phyloP scores from a whole-genome alignment of 139 green algal genomes.

The Nannochloris sp. region DNA sequence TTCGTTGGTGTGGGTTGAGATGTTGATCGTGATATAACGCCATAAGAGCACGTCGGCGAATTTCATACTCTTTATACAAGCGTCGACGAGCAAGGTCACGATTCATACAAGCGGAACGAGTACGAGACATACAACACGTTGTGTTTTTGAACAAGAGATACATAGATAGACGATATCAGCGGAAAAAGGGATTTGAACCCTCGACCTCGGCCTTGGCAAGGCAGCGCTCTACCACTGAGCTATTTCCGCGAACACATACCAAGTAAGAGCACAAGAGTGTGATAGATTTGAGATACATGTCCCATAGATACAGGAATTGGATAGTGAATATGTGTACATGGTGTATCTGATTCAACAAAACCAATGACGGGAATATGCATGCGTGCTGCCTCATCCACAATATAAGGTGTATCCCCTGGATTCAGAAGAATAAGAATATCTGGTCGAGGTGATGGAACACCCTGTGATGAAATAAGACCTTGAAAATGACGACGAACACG shows the following conservation, averaged over 20 bases:
- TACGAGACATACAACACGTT: neutral
- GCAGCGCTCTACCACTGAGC: conserved; percentile 44
- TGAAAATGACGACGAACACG: conserved; percentile 22
- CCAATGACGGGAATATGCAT: conserved; percentile 27
- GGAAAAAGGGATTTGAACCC: conserved; percentile 39
- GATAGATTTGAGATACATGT: conserved; percentile 21
- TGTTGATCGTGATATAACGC: neutral
- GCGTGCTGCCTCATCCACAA: conserved; percentile 23
- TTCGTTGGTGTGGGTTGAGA: neutral
- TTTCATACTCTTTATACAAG: neutral
- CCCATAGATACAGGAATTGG: conserved; percentile 27
- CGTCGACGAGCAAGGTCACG: neutral
- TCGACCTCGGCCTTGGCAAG: conserved; percentile 32
- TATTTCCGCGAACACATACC: conserved; percentile 19
- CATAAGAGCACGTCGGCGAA: neutral
- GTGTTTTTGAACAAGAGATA: conserved; percentile 1
- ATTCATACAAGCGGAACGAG: neutral
- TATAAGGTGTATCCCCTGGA: conserved; percentile 21
- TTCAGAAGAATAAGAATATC: conserved; percentile 35
- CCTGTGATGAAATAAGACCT: conserved; percentile 14
- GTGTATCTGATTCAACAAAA: conserved; percentile 28
- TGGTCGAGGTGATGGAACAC: conserved; percentile 13
- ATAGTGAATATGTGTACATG: conserved; percentile 17
- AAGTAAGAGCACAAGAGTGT: conserved; percentile 20
- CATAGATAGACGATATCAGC: conserved; percentile 3